Evolutionary conservation across 371 early-diverging fungal species (phyloP).

Genomic region (Mucor indicus): DNA sequence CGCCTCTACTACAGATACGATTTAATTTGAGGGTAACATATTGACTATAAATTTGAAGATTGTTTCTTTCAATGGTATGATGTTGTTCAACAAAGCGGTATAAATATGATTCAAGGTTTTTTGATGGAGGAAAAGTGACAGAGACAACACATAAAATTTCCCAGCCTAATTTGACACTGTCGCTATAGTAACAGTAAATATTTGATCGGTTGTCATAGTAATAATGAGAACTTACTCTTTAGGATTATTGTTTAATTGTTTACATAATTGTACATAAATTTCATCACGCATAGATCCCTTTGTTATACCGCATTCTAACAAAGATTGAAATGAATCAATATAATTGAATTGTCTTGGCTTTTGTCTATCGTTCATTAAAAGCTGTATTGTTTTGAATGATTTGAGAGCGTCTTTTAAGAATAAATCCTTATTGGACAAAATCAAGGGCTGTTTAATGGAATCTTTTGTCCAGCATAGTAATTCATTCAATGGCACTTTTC

Average conservation of each 20-base stretch:
- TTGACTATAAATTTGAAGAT: slow-evolving; percentile 53
- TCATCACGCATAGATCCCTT: slow-evolving; percentile 86
- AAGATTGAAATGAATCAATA: slow-evolving; percentile 67
- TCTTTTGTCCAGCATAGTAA: slow-evolving; percentile 80
- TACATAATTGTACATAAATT: slow-evolving; percentile 91
- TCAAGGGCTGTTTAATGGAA: slow-evolving; percentile 56
- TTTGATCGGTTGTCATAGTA: neutral
- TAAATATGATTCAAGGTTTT: slow-evolving; percentile 83
- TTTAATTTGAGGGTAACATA: slow-evolving; percentile 63
- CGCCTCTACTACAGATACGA: slow-evolving; percentile 75
- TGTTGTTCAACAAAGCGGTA: slow-evolving; percentile 74
- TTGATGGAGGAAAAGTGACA: slow-evolving; percentile 89
- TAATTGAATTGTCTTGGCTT: slow-evolving; percentile 26
- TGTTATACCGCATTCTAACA: slow-evolving; percentile 73
- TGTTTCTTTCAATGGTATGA: slow-evolving; percentile 41
- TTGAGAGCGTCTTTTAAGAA: slow-evolving; percentile 78
- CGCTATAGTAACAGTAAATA: slow-evolving; percentile 24
- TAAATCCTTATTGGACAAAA: slow-evolving; percentile 72
- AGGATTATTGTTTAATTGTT: slow-evolving; percentile 85
- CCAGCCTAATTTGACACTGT: slow-evolving; percentile 84
- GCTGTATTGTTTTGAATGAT: slow-evolving; percentile 81
- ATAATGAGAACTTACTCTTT: slow-evolving; percentile 39
- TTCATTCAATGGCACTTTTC: slow-evolving; percentile 83
- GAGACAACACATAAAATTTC: slow-evolving; percentile 75
- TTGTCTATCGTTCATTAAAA: slow-evolving; percentile 77